phyloP scores from a whole-genome alignment of 768 basidiomycete genomes.

The Mycena vulgaris region DNA sequence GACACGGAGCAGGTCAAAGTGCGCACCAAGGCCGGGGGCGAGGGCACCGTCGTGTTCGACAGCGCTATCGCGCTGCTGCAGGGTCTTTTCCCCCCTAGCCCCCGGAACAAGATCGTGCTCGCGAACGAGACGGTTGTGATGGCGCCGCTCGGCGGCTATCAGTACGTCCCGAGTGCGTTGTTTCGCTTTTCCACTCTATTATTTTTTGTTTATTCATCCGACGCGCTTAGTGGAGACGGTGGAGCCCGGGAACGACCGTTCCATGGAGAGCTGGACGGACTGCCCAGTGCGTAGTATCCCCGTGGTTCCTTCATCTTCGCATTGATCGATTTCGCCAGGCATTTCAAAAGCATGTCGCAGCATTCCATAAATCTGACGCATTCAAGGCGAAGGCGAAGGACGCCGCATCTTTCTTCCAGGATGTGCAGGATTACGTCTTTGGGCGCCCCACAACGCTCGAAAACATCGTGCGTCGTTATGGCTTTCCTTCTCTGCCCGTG shows the following conservation, averaged over 20 bases:
- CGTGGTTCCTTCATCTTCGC: neutral
- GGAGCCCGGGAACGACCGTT: conserved; percentile 86
- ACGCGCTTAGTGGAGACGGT: conserved; percentile 79
- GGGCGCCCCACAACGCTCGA: conserved; percentile 61
- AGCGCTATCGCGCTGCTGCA: conserved; percentile 88
- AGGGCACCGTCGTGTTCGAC: conserved; percentile 91
- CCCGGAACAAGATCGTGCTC: conserved; percentile 78
- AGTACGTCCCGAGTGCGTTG: conserved; percentile 83
- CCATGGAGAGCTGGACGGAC: conserved; percentile 85
- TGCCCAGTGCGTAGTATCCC: conserved; percentile 61
- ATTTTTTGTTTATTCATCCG: neutral
- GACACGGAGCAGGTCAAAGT: conserved; percentile 82
- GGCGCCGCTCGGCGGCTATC: conserved; percentile 86
- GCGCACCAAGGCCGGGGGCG: conserved; percentile 87
- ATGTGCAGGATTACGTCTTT: conserved; percentile 65
- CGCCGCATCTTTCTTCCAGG: conserved; percentile 63
- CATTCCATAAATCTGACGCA: conserved; percentile 59
- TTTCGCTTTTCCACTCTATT: neutral
- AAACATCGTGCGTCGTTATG: conserved; percentile 58
- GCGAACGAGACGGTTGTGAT: conserved; percentile 83
- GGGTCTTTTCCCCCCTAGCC: conserved; percentile 88
- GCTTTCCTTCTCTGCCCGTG: neutral
- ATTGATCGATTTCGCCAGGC: conserved; percentile 49
- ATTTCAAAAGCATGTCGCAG: conserved; percentile 61
- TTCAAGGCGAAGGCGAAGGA: conserved; percentile 59